Conservation (phyloP, 2,329 filamentous ascomycete genomes). For the Domatiomyces catenatus region DNA sequence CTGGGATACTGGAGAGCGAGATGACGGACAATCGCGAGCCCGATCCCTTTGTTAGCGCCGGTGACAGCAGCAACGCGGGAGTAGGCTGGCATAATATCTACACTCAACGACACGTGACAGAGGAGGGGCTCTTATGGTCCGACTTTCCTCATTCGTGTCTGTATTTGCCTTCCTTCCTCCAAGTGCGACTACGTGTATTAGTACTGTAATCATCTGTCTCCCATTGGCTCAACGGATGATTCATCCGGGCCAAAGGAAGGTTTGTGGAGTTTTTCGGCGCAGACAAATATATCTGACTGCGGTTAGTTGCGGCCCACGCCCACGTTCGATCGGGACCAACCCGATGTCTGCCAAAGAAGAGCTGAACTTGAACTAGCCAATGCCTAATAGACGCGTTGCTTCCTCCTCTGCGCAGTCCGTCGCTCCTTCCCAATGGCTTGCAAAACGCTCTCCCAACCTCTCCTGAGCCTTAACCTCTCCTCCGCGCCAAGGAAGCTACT, state of each 20-base stretch:
- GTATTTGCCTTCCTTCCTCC: too few relatives aligned
- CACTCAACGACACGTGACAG: too few relatives aligned
- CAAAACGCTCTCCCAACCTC: slow-evolving; percentile 26
- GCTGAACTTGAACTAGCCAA: neutral
- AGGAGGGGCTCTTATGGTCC: too few relatives aligned
- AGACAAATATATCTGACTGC: neutral
- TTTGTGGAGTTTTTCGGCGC: neutral
- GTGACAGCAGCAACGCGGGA: slow-evolving; percentile 37
- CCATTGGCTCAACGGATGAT: neutral
- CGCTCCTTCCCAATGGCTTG: slow-evolving; percentile 24
- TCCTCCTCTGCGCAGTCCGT: neutral
- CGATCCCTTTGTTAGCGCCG: slow-evolving; percentile 37
- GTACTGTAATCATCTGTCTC: neutral
- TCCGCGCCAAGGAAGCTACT: slow-evolving; percentile 19
- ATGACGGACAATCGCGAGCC: slow-evolving; percentile 37
- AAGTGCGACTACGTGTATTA: too few relatives aligned
- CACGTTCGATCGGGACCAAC: too few relatives aligned
- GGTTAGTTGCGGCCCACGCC: too few relatives aligned
- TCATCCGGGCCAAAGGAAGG: neutral
- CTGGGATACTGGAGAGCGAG: slow-evolving; percentile 39
- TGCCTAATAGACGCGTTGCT: neutral
- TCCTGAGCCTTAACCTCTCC: slow-evolving; percentile 26
- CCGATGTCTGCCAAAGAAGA: neutral
- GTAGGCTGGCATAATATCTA: slow-evolving; percentile 19
- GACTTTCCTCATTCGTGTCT: too few relatives aligned